Evolutionary conservation across 345 rosid species (phyloP).

Genomic region (Jatropha curcas): DNA sequence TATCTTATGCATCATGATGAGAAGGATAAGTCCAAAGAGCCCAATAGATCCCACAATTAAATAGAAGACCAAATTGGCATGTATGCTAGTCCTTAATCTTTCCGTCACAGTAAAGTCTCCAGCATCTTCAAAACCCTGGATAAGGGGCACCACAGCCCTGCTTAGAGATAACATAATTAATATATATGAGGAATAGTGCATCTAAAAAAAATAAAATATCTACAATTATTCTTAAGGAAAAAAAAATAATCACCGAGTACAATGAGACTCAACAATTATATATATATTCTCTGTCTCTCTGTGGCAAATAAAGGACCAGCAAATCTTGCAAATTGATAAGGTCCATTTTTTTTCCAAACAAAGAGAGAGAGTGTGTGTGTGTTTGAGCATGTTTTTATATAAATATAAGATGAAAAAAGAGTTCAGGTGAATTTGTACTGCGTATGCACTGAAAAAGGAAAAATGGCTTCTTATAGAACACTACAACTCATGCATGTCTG

Average conservation of each 20-base stretch:
- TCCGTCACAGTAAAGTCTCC: constrained; percentile 92
- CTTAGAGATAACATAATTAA: constrained; percentile 57
- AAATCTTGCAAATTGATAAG: neutral
- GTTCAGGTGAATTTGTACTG: neutral
- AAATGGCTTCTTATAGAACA: neutral
- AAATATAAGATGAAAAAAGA: neutral
- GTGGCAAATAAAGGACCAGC: neutral
- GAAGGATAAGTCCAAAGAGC: constrained; percentile 87
- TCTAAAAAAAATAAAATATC: constrained; percentile 25
- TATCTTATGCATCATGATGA: constrained; percentile 62
- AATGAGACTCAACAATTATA: neutral
- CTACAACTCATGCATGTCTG: neutral
- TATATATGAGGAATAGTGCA: constrained; percentile 44
- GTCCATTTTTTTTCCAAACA: neutral
- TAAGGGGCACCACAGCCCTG: constrained; percentile 99
- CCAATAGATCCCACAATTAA: constrained; percentile 85
- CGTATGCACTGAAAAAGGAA: neutral
- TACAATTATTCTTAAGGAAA: constrained; percentile 13
- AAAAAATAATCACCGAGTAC: neutral
- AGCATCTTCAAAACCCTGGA: constrained; percentile 99
- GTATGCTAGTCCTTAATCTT: constrained; percentile 89
- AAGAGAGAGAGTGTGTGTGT: neutral
- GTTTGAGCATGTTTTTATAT: neutral
- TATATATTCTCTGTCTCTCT: neutral
- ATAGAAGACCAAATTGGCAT: constrained; percentile 88